Conservation (phyloP, 2,329 filamentous ascomycete genomes). For the Fusarium sp. region DNA sequence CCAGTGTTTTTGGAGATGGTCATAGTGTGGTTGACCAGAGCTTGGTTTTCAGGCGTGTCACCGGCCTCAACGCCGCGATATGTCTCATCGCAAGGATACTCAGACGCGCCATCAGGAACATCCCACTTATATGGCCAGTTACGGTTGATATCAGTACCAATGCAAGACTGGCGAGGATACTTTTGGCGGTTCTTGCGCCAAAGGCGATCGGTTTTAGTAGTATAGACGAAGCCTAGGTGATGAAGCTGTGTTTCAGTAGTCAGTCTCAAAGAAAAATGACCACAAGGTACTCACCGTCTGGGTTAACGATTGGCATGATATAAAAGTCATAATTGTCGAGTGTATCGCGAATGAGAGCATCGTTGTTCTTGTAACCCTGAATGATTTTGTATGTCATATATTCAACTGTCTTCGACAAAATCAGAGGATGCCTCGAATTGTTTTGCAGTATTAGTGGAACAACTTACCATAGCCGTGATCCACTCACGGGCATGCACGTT, state of each 20-base stretch:
- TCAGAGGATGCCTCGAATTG: not conserved
- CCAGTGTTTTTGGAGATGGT: constrained; percentile 57
- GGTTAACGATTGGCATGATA: constrained; percentile 74
- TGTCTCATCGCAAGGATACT: constrained; percentile 66
- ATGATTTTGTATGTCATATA: constrained; percentile 44
- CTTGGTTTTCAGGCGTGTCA: constrained; percentile 66
- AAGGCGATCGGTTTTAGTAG: constrained; percentile 64
- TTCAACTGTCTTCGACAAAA: constrained; percentile 34
- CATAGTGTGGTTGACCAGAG: constrained; percentile 57
- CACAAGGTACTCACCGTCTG: constrained; percentile 62
- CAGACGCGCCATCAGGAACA: constrained; percentile 64
- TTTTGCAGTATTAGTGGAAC: rapidly evolving
- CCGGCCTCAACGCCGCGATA: constrained; percentile 62
- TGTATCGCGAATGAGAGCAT: constrained; percentile 22
- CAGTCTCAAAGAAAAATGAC: rapidly evolving
- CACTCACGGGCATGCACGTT: constrained; percentile 74
- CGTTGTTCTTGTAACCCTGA: constrained; percentile 40
- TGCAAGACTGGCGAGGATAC: constrained; percentile 58
- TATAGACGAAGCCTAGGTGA: constrained; percentile 64
- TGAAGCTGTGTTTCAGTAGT: not conserved
- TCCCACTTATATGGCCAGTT: constrained; percentile 73
- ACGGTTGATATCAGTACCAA: constrained; percentile 72
- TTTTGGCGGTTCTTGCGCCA: constrained; percentile 74
- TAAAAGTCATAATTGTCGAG: constrained; percentile 77
- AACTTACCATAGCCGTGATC: constrained; percentile 67